Evolutionary conservation across 768 basidiomycete species (phyloP), one percentile per base, ranked within the genome.

Genomic region (Royoungia palumana): DNA sequence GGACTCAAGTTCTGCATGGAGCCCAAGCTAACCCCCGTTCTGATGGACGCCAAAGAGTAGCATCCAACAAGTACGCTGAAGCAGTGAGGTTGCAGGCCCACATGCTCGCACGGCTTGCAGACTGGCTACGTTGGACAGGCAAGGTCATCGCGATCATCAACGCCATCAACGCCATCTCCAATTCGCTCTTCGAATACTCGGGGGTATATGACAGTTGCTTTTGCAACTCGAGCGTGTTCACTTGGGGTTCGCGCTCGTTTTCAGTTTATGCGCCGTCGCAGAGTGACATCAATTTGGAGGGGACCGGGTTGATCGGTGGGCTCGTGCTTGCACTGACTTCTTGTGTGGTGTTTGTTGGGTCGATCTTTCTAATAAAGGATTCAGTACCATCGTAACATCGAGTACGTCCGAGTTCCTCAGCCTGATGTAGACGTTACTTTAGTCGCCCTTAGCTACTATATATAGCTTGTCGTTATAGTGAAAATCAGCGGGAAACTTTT

Each of bases 231-330:
- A 67, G 57, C 35, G 54, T 66, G 4, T 44, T 47, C 2, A 39
- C 30, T 0, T 51, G 61, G 54, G 59, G 63, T 12, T 3, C 32
- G 2, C 28, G 28, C 0, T 70, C 71, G 3, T 75, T 65, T 42
- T 39, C 62, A 14, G 62, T 75, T n/a, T 62, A 75, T 2, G 3
- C 14, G 2, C 19, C 44, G 1, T 3, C 1, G 4, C 0, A 5
- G 1, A 46, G 41, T 5, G 72, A 72, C 35, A 22, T 71, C 8
- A 17, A 35, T 7, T 28, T 48, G 38, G 68, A 68, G 57, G 61
- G 47, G 34, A 28, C 10, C 0, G 68, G 67, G 13, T 75, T 74
- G 73, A 63, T 68, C 38, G 72, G 73, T 1, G 74, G 65, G 1
- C 62, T 71, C 0, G 54, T 47, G 11, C 56, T 75, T 3, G 64